A percentile compares a stretch with the other conserved stretches of the same genome.
These are phyloP conservation scores for Phytophthora ohioensis DNA, from an alignment of 352 stramenopile species.

Conservation along the genomic window DNA sequence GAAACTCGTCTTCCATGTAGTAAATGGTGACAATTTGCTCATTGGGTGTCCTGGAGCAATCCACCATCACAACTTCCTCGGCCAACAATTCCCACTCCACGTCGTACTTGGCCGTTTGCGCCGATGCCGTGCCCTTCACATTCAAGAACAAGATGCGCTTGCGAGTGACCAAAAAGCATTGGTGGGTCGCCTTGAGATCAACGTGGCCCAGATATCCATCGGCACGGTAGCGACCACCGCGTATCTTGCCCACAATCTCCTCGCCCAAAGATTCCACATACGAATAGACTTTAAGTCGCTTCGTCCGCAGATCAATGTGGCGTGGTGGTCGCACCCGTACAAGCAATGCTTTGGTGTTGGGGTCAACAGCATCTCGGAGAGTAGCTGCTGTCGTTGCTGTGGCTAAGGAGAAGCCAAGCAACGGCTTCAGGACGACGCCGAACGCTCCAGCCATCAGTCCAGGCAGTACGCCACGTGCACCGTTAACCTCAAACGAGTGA, in stretches of 20 bases:
- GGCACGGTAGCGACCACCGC: conserved; percentile 73
- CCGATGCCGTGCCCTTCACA: conserved; percentile 53
- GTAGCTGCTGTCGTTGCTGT: conserved; percentile 76
- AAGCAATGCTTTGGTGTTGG: conserved; percentile 83
- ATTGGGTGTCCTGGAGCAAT: conserved; percentile 49
- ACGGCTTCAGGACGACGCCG: conserved; percentile 83
- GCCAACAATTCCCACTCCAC: conserved; percentile 83
- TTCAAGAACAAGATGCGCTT: conserved; percentile 86
- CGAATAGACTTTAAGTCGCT: conserved; percentile 85
- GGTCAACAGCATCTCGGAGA: conserved; percentile 81
- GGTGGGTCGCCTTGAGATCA: conserved; percentile 70
- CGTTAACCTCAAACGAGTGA: conserved; percentile 83
- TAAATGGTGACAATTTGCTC: conserved; percentile 63
- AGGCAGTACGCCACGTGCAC: conserved; percentile 76
- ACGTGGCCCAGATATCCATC: conserved; percentile 89
- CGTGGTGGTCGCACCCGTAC: conserved; percentile 80
- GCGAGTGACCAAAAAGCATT: conserved; percentile 85
- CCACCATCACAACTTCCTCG: conserved; percentile 83
- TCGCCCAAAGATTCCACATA: conserved; percentile 90
- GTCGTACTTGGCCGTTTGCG: conserved; percentile 71
- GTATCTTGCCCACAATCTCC: conserved; percentile 86
- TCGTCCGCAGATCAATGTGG: conserved; percentile 84
- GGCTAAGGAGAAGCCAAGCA: conserved; percentile 80
- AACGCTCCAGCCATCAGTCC: conserved; percentile 83
- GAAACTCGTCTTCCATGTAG: conserved; percentile 82